These are phyloP conservation scores for Hirsutella rhossiliensis DNA, from an alignment of 2,329 filamentous ascomycete species.

Conservation along the genomic window DNA sequence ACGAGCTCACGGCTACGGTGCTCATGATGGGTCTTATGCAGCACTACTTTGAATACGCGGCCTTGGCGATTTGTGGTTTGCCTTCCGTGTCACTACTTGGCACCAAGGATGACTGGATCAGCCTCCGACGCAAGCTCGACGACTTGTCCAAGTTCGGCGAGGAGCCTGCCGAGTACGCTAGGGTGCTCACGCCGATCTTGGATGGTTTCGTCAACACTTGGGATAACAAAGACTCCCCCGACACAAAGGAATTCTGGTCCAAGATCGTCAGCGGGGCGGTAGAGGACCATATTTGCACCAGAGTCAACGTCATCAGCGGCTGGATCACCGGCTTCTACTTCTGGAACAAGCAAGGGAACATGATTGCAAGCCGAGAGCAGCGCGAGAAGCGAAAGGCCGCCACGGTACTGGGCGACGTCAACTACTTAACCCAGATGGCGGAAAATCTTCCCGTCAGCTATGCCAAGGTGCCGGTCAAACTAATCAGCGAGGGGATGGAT, in stretches of 20 bases:
- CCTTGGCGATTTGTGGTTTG: slow-evolving; percentile 27
- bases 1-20: slow-evolving; percentile 27
- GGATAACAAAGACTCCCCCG: slow-evolving; percentile 20
- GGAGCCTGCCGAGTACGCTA: slow-evolving; percentile 25
- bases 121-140: slow-evolving; percentile 28
- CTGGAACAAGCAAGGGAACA: slow-evolving; percentile 24
- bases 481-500: slow-evolving; percentile 12
- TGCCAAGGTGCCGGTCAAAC: slow-evolving; percentile 24
- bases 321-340: slow-evolving; percentile 37
- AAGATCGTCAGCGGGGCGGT: slow-evolving; percentile 23
- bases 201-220: slow-evolving; percentile 31
- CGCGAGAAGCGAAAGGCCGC: not conserved
- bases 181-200: slow-evolving; percentile 30
- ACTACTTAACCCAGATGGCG: slow-evolving; percentile 15
- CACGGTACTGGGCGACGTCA: slow-evolving; percentile 15
- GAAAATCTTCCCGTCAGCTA: slow-evolving; percentile 23
- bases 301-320: slow-evolving; percentile 27
- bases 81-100: slow-evolving; percentile 29
- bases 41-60: slow-evolving; percentile 24
- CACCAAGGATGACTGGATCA: slow-evolving; percentile 23
- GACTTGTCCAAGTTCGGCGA: slow-evolving; percentile 29
- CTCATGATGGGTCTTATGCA: slow-evolving; percentile 32
- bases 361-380: slow-evolving; percentile 7
- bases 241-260: slow-evolving; percentile 28
- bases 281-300: slow-evolving; percentile 14